These are phyloP conservation scores for Nyctanthes arbortristis DNA, from an alignment of 257 asterid genomes.

Conservation along the genomic window DNA sequence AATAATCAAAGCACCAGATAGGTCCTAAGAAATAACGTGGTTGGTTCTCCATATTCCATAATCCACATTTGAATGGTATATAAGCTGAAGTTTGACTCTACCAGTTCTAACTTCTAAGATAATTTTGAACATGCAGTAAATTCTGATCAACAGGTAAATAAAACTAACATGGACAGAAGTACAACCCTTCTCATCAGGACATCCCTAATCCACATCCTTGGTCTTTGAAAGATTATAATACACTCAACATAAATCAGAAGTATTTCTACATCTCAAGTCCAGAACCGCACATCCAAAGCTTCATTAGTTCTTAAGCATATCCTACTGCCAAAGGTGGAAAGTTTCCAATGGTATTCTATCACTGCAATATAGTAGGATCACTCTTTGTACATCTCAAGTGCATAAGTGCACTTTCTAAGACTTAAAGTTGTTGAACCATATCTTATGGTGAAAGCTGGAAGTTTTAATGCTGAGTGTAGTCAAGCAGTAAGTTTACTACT, in stretches of 20 bases:
- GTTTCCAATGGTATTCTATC: background rate
- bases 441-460: background rate
- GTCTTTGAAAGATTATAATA: background rate
- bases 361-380: background rate
- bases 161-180: background rate
- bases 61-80: background rate
- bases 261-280: no score
- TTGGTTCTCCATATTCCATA: background rate
- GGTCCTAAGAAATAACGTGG: background rate
- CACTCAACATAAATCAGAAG: background rate
- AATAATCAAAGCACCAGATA: background rate
- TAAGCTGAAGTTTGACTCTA: background rate
- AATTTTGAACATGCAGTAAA: no score
- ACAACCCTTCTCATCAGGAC: background rate
- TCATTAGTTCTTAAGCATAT: no score
- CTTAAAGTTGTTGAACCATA: constrained; percentile 2
- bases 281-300: no score
- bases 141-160: background rate
- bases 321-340: no score
- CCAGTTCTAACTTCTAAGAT: no score
- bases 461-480: background rate
- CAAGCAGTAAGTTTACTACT: background rate
- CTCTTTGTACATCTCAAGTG: background rate
- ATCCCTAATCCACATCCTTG: background rate
- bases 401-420: constrained; percentile 3